Evolutionary conservation across 179 eudicot genomes (phyloP), one percentile per base, ranked within the genome.

Genomic region (Drosera spatulata): DNA sequence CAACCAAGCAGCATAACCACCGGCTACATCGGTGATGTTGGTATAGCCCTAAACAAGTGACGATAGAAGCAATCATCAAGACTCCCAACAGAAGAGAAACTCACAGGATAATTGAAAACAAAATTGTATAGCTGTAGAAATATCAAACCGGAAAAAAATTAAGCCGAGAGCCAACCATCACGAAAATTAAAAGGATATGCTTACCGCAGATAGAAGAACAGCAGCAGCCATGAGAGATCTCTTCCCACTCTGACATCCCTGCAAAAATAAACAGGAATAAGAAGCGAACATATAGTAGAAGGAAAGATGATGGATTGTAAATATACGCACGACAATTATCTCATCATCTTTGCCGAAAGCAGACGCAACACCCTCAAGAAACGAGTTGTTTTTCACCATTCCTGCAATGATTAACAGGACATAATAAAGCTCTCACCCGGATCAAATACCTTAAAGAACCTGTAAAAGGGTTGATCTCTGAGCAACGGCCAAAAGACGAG

Each of bases 211-310:
- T 3, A 76, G 52, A 62, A 90, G 94, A 5, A 82, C 90, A 41
- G 77, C 64, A 7, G 80, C 82, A 70, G 97, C 97, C 88, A 78
- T 82, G 0, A 83, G 66, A 38, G 97, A 90, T 69, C 90, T 80
- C 67, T 87, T 90, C 10, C 97, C 97, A 57, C 61, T 60, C 58
- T 76, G 86, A 55, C 97, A 87, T 46, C 88, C 97, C 97, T 90
- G 80, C 51, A 51, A 4, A 39, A 39, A 40, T 6, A 7, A 14
- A 4, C 37, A 55, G 10, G 2, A 49, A 54, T 43, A 15, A 48
- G 46, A 46, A 53, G 37, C 3, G 39, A 2, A 39, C 39, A 12
- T 57, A 39, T 7, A 7, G 46, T 7, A 13, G 45, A 12, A 6
- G 5, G 6, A 7, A 39, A 22, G 58, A 11, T 54, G 37, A 6